Evolutionary conservation across 768 basidiomycete species (phyloP), one percentile per base, ranked within the genome.

Genomic region (Tubosaeta sp.): DNA sequence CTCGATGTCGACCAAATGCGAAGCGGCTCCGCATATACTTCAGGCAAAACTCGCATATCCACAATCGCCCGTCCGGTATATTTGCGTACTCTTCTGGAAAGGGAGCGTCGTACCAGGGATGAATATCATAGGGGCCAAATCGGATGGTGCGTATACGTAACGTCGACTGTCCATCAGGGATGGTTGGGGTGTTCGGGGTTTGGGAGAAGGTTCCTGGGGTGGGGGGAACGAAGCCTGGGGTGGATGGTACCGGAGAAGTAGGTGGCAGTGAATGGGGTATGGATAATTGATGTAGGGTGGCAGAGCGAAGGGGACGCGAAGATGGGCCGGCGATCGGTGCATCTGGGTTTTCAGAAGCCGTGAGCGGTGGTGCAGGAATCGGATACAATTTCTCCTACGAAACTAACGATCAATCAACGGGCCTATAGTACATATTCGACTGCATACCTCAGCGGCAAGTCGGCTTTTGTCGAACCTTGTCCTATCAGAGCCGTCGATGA

Each of bases 21-120:
- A 94, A 98, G 44, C 80, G 79, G 61, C 90, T 94, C 76, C 92
- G 93, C 88, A 96, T 95, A 60, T 98, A 98, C 73, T 94, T 97
- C 61, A 99, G 67, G 65, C 96, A 99, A 67, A 93, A 96, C 67
- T 98, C 95, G 70, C 96, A 99, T 65, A 96, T 86, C 93, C 93
- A 98, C 51, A 99, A 71, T 48, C 85, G 75, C 16, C 95, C 94
- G 59, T 97, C 93, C 19, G 93, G 90, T 49, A 94, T 87, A 49
- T 83, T 82, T 36, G 91, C 83, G 68, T 96, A 98, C 68, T 99
- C 96, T 65, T 98, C 95, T 0, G 96, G 95, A 66, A 97, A 98
- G 6, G 96, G 96, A 21, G 96, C 96, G 65, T 96, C 93, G 68
- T 92, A 98, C 96, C 96, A 99, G 3, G 96, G 98, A 66, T 92